Evolutionary conservation across 2,329 filamentous ascomycete species (phyloP), one percentile per base, ranked within the genome.

Genomic region (Cercospora sp.): DNA sequence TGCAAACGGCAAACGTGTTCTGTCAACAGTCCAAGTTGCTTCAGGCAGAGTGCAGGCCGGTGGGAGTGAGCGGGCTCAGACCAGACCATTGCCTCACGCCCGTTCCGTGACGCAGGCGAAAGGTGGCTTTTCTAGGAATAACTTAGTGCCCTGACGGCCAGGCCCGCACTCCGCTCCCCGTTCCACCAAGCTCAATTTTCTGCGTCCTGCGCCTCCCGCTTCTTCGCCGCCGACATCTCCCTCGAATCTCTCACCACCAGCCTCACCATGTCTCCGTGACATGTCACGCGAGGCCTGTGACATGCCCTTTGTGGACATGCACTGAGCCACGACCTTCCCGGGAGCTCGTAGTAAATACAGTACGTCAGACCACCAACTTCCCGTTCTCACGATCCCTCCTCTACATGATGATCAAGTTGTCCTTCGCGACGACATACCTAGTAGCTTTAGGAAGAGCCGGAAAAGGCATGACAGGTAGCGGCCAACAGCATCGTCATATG

Each of bases 381-480:
- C n/a, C n/a, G n/a, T n/a, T n/a, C n/a, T n/a, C n/a, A n/a, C n/a
- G n/a, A n/a, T n/a, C n/a, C 8, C 59, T 64, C 60, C 10, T 62
- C 53, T 71, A 73, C 75, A 79, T 75, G 77, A 79, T 79, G 77
- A 64, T 64, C 62, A 79, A 70, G 74, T 73, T 66, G 70, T 73
- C 71, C 28, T 51, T 63, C 42, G 62, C 53, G 61, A 60, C 63
- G 61, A 36, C 66, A 75, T 74, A 76, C 77, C 75, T 74, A 76
- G 74, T 72, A 74, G 68, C 74, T 75, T 78, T 82, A 84, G 82
- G 82, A 84, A 84, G 82, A 84, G 82, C 82, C 82, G 82, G 80
- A 84, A 82, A 82, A 84, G 81, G 80, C 79, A 83, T 79, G 79
- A 79, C 80, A 79, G 78, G 81, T 31, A 30, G 28, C 60, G 48